These are phyloP conservation scores for Aspergillus viridinutans DNA, from an alignment of 2,329 filamentous ascomycete genomes.

Conservation along the genomic window DNA sequence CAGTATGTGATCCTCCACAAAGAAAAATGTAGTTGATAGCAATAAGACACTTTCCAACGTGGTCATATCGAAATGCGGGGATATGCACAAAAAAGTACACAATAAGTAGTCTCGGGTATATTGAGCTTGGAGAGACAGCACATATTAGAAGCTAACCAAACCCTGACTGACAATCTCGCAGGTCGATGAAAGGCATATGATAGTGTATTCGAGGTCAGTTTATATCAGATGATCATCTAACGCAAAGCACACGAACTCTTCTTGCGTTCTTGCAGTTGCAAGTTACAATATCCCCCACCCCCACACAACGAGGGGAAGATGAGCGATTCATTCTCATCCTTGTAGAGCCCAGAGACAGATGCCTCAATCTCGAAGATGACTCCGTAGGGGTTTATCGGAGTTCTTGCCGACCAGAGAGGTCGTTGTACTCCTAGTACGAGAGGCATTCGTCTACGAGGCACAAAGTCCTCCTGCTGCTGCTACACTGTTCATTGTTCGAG, in stretches of 20 bases:
- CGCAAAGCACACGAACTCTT: neutral
- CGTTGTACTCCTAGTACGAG: neutral
- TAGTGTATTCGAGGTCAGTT: neutral
- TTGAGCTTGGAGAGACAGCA: neutral
- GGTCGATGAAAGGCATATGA: neutral
- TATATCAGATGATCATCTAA: neutral
- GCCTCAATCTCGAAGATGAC: neutral
- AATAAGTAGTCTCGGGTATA: too few species aligned
- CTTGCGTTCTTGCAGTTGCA: neutral
- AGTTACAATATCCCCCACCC: neutral
- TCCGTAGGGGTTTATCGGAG: neutral
- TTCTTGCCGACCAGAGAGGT: neutral
- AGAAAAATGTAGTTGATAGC: neutral
- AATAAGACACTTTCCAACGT: neutral
- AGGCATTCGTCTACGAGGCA: too few species aligned
- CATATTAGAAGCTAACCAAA: neutral
- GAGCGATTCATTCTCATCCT: too few species aligned
- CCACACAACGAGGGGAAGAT: neutral
- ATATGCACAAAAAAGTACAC: neutral
- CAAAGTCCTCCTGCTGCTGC: too few species aligned
- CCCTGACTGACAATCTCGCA: too few species aligned
- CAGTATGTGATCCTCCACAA: neutral
- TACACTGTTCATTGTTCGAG: neutral
- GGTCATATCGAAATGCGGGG: neutral
- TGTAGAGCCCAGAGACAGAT: neutral